A percentile compares a stretch with the other conserved stretches of the same genome.
phyloP scores from a whole-genome alignment of 2,329 filamentous ascomycete genomes.

The Aspergillus sojae region DNA sequence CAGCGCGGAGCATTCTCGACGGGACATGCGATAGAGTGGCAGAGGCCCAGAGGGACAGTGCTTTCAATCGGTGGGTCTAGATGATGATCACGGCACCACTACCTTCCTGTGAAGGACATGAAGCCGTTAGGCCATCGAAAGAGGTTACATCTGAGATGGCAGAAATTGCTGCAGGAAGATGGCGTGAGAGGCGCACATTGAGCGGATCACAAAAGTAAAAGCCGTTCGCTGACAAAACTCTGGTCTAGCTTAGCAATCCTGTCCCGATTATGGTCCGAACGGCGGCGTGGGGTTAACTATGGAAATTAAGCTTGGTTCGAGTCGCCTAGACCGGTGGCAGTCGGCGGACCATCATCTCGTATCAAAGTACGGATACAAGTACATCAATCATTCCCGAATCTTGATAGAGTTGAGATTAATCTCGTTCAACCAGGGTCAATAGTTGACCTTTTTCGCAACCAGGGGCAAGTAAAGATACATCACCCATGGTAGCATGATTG shows the following conservation, averaged over 20 bases:
- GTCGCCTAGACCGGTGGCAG: conserved; percentile 1
- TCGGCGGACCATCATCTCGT: neutral
- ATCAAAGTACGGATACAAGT: neutral
- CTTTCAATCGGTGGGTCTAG: conserved; percentile 11
- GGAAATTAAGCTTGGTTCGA: conserved; percentile 4
- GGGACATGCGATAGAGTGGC: conserved; percentile 25
- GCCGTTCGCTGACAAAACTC: conserved; percentile 17
- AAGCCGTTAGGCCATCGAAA: conserved; percentile 27
- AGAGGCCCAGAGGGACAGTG: neutral
- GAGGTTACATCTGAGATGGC: conserved; percentile 5
- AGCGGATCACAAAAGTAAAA: neutral
- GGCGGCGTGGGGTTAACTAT: conserved; percentile 1
- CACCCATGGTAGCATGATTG: neutral
- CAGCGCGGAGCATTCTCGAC: conserved; percentile 35
- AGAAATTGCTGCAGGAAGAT: conserved; percentile 2
- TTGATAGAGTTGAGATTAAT: neutral
- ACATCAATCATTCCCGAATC: neutral
- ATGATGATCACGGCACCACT: conserved; percentile 12
- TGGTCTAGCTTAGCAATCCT: conserved; percentile 11
- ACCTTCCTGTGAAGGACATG: conserved; percentile 23
- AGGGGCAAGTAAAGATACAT: neutral
- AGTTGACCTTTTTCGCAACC: neutral
- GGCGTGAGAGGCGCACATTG: neutral
- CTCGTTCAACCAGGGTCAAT: neutral
- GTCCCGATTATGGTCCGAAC: neutral